Percentiles rank a stretch among this genome's conserved stretches.
These are phyloP conservation scores for Apiospora malaysiana DNA, from an alignment of 2,329 filamentous ascomycete genomes.

Conservation along the genomic window DNA sequence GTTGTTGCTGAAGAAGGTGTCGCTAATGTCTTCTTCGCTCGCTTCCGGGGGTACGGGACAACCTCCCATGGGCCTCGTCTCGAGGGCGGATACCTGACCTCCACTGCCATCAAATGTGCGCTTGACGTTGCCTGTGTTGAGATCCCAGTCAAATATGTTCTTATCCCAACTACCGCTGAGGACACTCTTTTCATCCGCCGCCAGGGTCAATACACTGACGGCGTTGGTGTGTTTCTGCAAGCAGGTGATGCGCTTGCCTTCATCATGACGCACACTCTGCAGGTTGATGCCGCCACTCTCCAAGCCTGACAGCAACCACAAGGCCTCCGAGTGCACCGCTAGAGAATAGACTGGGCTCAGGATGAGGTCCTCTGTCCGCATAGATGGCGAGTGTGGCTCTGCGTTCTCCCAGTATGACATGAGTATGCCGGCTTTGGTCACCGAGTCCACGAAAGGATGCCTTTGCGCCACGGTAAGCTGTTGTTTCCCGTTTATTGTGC, in stretches of 20 bases:
- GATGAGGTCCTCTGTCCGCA: conserved; percentile 61
- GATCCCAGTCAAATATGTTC: conserved; percentile 90
- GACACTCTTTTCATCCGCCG: conserved; percentile 84
- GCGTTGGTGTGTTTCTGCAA: conserved; percentile 87
- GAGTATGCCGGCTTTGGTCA: conserved; percentile 91
- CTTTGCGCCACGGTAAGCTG: conserved; percentile 93
- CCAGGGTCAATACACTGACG: conserved; percentile 83
- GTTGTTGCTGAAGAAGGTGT: conserved; percentile 81
- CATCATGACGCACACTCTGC: conserved; percentile 91
- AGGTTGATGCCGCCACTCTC: conserved; percentile 93
- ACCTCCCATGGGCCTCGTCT: conserved; percentile 79
- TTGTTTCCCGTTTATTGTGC: conserved; percentile 93
- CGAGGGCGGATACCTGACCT: conserved; percentile 86
- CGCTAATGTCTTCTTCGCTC: conserved; percentile 63
- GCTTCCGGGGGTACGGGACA: conserved; percentile 78
- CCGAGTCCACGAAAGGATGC: conserved; percentile 96
- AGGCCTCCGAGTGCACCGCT: conserved; percentile 84
- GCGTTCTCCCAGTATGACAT: conserved; percentile 99
- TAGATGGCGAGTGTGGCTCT: conserved; percentile 61
- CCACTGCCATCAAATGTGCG: conserved; percentile 79
- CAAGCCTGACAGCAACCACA: conserved; percentile 90
- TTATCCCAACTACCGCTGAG: conserved; percentile 98
- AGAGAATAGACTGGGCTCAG: conserved; percentile 95
- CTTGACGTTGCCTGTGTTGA: conserved; percentile 81
- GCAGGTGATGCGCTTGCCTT: conserved; percentile 85